These are phyloP conservation scores for Prototheca wickerhamii DNA, from an alignment of 163 green algal species.

Conservation along the genomic window DNA sequence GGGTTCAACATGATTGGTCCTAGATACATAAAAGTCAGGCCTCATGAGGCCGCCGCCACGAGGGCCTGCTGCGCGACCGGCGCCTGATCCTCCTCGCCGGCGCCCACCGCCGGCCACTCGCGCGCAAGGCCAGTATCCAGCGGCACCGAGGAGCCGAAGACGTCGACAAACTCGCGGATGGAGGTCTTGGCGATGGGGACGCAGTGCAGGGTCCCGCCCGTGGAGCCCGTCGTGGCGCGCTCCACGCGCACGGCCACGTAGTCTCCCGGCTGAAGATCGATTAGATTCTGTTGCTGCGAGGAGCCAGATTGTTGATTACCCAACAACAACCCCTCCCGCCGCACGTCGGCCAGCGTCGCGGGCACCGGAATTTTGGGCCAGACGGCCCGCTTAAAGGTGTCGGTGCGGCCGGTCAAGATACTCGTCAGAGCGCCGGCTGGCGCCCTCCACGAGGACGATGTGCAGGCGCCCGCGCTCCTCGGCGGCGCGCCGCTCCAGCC, in stretches of 20 bases:
- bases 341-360: not conserved
- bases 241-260: conserved; percentile 57
- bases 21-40: no score
- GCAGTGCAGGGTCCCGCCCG: conserved; percentile 29
- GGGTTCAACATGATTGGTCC: no score
- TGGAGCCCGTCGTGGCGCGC: conserved; percentile 5
- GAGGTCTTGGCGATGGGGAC: conserved; percentile 40
- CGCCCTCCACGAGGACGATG: conserved; percentile 65
- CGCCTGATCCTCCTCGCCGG: not conserved
- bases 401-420: conserved; percentile 49
- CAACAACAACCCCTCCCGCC: not conserved
- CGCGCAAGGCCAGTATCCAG: not conserved
- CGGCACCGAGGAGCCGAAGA: conserved; percentile 32
- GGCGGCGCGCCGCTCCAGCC: conserved; percentile 17
- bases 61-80: no score
- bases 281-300: no score
- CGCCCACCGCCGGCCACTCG: not conserved
- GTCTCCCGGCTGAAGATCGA: conserved; percentile 40
- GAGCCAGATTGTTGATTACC: not conserved
- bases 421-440: conserved; percentile 13
- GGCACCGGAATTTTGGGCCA: conserved; percentile 29
- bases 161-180: conserved; percentile 41
- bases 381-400: conserved; percentile 57
- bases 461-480: conserved; percentile 49
- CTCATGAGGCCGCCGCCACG: no score